phyloP scores from a whole-genome alignment of 1,284 basidiomycete species.

The Ceratobasidium sp. region DNA sequence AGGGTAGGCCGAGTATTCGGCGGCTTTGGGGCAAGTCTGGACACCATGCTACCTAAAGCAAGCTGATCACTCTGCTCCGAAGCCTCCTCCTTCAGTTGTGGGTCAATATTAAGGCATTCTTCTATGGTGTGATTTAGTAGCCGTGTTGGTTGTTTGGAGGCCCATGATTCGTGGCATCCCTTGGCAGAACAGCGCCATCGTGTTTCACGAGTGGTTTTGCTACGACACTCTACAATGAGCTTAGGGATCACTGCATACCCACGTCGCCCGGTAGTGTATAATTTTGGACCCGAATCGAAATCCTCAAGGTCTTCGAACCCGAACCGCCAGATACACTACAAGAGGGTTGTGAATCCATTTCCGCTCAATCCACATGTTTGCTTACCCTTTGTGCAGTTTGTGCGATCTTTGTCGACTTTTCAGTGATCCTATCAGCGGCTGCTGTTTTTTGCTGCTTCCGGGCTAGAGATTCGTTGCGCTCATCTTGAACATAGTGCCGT shows the following conservation, averaged over 20 bases:
- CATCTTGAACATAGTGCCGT: neutral
- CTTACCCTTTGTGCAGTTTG: slow-evolving; percentile 22
- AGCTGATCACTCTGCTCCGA: neutral
- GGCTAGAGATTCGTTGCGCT: neutral
- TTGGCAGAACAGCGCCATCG: neutral
- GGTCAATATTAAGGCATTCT: neutral
- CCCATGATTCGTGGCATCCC: slow-evolving; percentile 10
- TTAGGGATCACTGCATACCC: neutral
- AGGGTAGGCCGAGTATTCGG: no score
- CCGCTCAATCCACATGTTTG: neutral
- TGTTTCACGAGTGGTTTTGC: neutral
- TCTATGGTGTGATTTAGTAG: neutral
- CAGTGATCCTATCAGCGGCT: neutral
- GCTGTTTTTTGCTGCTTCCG: neutral
- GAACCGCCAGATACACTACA: neutral
- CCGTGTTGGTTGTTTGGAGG: neutral
- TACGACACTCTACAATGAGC: slow-evolving; percentile 3
- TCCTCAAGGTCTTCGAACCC: slow-evolving; percentile 15
- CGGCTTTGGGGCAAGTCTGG: neutral
- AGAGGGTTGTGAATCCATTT: neutral
- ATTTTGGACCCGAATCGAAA: neutral
- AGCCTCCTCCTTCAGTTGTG: neutral
- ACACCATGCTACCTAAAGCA: neutral
- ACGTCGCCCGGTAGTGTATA: slow-evolving; percentile 2
- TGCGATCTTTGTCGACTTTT: neutral